Percentiles rank a stretch among this genome's conserved stretches.
Conservation (phyloP, 257 asterid genomes). For the Fraxinus americana region DNA sequence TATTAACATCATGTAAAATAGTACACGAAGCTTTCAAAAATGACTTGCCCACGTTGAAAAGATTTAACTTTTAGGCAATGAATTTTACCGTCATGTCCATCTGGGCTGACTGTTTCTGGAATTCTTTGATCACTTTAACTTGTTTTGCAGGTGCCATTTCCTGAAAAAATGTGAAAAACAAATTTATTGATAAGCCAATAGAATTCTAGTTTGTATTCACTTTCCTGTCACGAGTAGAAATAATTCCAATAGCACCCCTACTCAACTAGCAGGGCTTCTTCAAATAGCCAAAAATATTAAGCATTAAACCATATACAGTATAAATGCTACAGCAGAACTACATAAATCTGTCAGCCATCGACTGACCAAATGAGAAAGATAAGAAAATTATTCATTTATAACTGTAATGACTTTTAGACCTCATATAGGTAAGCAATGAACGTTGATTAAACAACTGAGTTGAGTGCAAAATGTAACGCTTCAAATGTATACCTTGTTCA, state of each 20-base stretch:
- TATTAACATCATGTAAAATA: background rate
- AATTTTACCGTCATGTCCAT: conserved; percentile 87
- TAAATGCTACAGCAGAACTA: background rate
- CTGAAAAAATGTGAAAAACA: conserved; percentile 37
- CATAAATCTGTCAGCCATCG: background rate
- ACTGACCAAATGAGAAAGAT: background rate
- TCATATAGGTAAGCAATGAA: background rate
- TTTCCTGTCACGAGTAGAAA: background rate
- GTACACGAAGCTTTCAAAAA: too few species aligned
- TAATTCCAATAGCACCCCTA: background rate
- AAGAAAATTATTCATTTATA: background rate
- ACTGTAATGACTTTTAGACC: conserved; percentile 1
- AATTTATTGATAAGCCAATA: conserved; percentile 10
- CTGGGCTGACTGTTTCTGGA: conserved; percentile 89
- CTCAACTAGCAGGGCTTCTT: conserved; percentile 1
- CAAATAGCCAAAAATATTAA: background rate
- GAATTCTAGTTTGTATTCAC: background rate
- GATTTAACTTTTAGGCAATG: background rate
- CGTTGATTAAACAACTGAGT: background rate
- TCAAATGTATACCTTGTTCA: conserved; percentile 74
- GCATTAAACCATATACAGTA: background rate
- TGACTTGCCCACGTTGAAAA: background rate
- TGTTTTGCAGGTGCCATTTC: conserved; percentile 98
- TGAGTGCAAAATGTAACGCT: background rate
- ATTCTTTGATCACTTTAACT: conserved; percentile 83